A percentile compares a stretch with the other conserved stretches of the same genome.
These are phyloP conservation scores for Russula olivacea DNA, from an alignment of 768 basidiomycete species.

Conservation along the genomic window DNA sequence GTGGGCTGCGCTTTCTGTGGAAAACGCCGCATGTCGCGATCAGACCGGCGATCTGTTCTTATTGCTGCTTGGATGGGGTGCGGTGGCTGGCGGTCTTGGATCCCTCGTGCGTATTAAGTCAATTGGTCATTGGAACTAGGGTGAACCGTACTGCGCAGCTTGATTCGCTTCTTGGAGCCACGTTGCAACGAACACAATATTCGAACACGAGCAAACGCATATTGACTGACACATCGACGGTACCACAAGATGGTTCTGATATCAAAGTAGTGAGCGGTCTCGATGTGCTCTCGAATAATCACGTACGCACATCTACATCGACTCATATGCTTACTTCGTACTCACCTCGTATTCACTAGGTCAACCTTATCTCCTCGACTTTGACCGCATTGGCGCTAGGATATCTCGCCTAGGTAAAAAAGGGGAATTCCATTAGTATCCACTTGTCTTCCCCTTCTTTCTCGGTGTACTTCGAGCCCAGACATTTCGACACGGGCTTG, in stretches of 20 bases:
- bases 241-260: slow-evolving; percentile 32
- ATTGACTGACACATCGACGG: slow-evolving; percentile 48
- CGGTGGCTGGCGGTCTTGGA: slow-evolving; percentile 65
- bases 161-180: slow-evolving; percentile 85
- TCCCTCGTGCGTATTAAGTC: slow-evolving; percentile 52
- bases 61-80: slow-evolving; percentile 53
- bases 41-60: slow-evolving; percentile 37
- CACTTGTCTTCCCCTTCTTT: neutral
- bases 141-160: slow-evolving; percentile 39
- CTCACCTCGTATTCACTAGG: slow-evolving; percentile 2
- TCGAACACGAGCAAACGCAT: slow-evolving; percentile 55
- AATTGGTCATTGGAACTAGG: neutral
- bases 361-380: slow-evolving; percentile 26
- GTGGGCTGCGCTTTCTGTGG: slow-evolving; percentile 49
- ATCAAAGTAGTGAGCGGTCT: slow-evolving; percentile 57
- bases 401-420: slow-evolving; percentile 16
- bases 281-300: slow-evolving; percentile 76
- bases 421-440: neutral
- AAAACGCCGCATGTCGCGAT: slow-evolving; percentile 51
- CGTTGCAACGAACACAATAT: slow-evolving; percentile 75
- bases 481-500: neutral
- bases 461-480: no score
- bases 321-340: no score
- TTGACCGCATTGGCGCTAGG: slow-evolving; percentile 23
- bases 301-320: slow-evolving; percentile 41